Conservation (phyloP, 805 yeast species). For the Debaryomyces tyrocola region DNA sequence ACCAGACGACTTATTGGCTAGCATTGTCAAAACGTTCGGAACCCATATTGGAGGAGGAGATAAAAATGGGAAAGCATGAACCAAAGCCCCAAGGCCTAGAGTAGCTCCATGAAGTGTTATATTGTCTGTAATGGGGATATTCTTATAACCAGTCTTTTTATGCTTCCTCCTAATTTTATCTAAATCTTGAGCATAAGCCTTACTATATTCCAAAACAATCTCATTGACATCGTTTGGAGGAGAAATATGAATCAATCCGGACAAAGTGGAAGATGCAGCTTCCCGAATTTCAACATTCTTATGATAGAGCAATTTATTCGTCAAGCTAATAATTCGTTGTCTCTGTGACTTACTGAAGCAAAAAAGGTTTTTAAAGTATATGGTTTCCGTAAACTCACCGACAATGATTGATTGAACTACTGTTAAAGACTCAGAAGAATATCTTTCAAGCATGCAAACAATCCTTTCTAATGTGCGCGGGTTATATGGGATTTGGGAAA, state of each 20-base stretch:
- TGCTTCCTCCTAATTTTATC: constrained; percentile 45
- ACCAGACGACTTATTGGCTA: constrained; percentile 71
- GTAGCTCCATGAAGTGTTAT: constrained; percentile 77
- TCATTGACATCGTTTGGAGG: constrained; percentile 48
- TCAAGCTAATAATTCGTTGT: constrained; percentile 47
- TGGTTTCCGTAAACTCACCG: constrained; percentile 67
- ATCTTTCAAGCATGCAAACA: constrained; percentile 41
- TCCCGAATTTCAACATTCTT: constrained; percentile 74
- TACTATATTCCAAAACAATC: constrained; percentile 41
- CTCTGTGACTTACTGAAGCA: constrained; percentile 50
- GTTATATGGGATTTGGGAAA: constrained; percentile 41
- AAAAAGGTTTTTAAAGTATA: constrained; percentile 69
- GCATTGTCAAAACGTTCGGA: constrained; percentile 64
- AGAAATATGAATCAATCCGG: constrained; percentile 73
- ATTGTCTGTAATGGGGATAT: constrained; percentile 38
- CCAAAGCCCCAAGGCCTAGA: constrained; percentile 82
- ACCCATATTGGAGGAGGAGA: constrained; percentile 94
- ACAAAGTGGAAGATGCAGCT: constrained; percentile 68
- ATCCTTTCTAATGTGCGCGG: constrained; percentile 18
- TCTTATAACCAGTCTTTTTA: constrained; percentile 35
- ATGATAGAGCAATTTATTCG: constrained; percentile 56
- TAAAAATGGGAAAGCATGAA: constrained; percentile 84
- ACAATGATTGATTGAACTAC: constrained; percentile 59
- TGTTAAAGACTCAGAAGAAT: constrained; percentile 29
- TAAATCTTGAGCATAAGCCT: constrained; percentile 25